Conservation (phyloP, 106 monocot genomes). For the Dendrobium officinale region DNA sequence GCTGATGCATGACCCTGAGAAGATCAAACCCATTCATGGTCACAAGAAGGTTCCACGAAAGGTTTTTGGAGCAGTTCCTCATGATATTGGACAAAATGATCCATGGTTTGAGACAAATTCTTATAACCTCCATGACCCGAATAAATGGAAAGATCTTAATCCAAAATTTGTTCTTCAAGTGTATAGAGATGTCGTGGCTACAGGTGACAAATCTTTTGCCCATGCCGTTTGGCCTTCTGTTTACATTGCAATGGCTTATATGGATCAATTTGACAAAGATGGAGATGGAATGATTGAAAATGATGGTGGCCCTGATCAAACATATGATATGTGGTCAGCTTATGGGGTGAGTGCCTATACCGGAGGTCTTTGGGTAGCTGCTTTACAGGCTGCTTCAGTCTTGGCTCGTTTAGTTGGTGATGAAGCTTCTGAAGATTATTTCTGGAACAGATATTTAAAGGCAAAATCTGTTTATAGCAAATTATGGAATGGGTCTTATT, state of each 20-base stretch:
- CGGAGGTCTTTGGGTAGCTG: slow-evolving; percentile 74
- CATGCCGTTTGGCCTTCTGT: slow-evolving; percentile 66
- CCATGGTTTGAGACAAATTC: slow-evolving; percentile 73
- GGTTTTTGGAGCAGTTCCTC: slow-evolving; percentile 65
- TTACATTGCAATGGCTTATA: slow-evolving; percentile 64
- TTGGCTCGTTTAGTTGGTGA: slow-evolving; percentile 54
- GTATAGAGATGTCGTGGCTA: slow-evolving; percentile 46
- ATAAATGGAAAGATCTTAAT: slow-evolving; percentile 67
- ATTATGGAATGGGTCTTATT: slow-evolving; percentile 94
- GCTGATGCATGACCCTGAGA: slow-evolving; percentile 54
- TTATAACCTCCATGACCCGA: slow-evolving; percentile 38
- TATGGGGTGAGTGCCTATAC: slow-evolving; percentile 59
- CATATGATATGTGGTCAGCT: slow-evolving; percentile 67
- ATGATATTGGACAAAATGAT: slow-evolving; percentile 57
- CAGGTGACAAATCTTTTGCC: slow-evolving; percentile 49
- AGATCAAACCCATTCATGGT: slow-evolving; percentile 18
- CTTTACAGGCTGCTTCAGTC: slow-evolving; percentile 57
- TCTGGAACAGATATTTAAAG: slow-evolving; percentile 52
- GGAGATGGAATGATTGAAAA: slow-evolving; percentile 76
- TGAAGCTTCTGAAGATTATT: slow-evolving; percentile 42
- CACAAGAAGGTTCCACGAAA: slow-evolving; percentile 36
- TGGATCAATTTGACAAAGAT: slow-evolving; percentile 81
- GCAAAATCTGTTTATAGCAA: slow-evolving; percentile 65
- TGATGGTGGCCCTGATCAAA: slow-evolving; percentile 68
- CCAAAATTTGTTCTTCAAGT: slow-evolving; percentile 75